phyloP scores from a whole-genome alignment of 2,329 filamentous ascomycete species.

The Aspergillus sp. region DNA sequence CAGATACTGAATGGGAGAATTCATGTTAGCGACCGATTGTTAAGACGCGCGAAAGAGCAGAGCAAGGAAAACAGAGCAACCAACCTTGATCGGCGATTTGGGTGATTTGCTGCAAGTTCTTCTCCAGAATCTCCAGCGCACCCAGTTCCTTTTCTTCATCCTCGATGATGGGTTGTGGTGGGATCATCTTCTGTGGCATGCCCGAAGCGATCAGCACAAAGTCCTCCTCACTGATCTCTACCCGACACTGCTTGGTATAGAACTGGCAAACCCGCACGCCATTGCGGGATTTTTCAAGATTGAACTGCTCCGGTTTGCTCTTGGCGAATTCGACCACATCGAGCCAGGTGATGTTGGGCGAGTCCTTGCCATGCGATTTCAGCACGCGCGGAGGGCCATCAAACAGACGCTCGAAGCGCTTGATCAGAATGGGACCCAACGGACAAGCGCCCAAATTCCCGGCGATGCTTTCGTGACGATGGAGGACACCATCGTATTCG shows the following conservation, averaged over 20 bases:
- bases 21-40: not conserved
- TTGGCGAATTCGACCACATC: constrained; percentile 83
- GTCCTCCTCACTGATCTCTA: constrained; percentile 85
- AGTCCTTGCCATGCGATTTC: constrained; percentile 58
- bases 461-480: constrained; percentile 80
- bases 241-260: constrained; percentile 71
- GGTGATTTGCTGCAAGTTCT: constrained; percentile 69
- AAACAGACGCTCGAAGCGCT: constrained; percentile 81
- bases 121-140: constrained; percentile 78
- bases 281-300: constrained; percentile 63
- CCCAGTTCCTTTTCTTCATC: constrained; percentile 82
- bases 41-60: not conserved
- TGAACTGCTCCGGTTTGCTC: constrained; percentile 73
- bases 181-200: constrained; percentile 75
- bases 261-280: constrained; percentile 74
- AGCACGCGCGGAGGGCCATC: constrained; percentile 69
- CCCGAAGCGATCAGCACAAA: constrained; percentile 79
- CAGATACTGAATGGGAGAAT: constrained; percentile 49
- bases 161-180: constrained; percentile 74
- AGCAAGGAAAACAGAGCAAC: constrained; percentile 8
- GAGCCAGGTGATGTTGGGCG: constrained; percentile 68
- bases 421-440: constrained; percentile 75
- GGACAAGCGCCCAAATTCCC: constrained; percentile 80
- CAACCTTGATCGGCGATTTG: constrained; percentile 73
- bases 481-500: constrained; percentile 80